Conservation (phyloP, 1,139 yeast species). For the Hemisphaericaspora subhashii region DNA sequence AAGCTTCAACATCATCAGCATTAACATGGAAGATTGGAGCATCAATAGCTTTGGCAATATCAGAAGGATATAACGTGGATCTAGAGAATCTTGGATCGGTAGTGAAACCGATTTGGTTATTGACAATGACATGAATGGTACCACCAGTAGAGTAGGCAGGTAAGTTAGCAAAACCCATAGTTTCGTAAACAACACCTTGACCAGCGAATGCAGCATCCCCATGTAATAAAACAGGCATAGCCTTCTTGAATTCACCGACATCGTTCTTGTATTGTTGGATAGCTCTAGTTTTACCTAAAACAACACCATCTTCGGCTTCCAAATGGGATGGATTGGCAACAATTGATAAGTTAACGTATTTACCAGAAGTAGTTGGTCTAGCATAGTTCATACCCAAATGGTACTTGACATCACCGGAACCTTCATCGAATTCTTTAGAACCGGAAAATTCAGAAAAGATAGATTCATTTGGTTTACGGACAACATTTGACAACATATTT, state of each 20-base stretch:
- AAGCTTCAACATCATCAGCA: conserved; percentile 96
- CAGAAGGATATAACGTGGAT: conserved; percentile 97
- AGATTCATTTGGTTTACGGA: conserved; percentile 97
- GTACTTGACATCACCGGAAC: conserved; percentile 98
- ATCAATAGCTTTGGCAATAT: conserved; percentile 92
- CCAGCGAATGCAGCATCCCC: conserved; percentile 99
- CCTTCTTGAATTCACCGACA: conserved; percentile 77
- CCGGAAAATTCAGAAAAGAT: conserved; percentile 96
- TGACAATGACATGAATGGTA: conserved; percentile 91
- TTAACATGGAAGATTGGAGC: conserved; percentile 99
- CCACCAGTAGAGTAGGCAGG: conserved; percentile 99
- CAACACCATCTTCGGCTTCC: conserved; percentile 99
- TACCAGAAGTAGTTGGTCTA: conserved; percentile 98
- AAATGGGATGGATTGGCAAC: conserved; percentile 99
- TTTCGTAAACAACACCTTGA: conserved; percentile 98
- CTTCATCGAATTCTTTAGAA: conserved; percentile 80
- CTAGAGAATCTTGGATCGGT: conserved; percentile 98
- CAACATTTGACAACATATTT: conserved; percentile 95
- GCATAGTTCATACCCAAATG: conserved; percentile 99
- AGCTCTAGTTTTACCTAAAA: conserved; percentile 96
- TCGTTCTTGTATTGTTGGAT: conserved; percentile 90
- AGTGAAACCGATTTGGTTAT: conserved; percentile 98
- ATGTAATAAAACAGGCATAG: conserved; percentile 88
- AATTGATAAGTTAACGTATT: conserved; percentile 88
- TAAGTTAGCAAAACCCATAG: conserved; percentile 89